Percentiles rank a stretch among this genome's conserved stretches.
phyloP scores from a whole-genome alignment of 805 yeast species.

The Wickerhamomyces hampshirensis region DNA sequence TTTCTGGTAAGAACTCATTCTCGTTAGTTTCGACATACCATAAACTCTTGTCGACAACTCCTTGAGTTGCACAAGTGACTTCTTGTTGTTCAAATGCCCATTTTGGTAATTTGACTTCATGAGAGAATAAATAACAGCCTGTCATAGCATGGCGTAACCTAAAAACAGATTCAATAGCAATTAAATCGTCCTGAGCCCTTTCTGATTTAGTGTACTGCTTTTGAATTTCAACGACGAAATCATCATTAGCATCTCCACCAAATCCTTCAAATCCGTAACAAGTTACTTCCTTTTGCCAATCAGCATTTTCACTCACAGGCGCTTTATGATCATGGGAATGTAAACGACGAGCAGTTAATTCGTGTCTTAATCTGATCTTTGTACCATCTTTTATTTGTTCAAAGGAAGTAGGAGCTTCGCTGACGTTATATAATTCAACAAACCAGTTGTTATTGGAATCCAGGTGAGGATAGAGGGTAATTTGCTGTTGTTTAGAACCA shows the following conservation, averaged over 20 bases:
- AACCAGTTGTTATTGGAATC: slow-evolving; percentile 73
- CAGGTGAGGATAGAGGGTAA: slow-evolving; percentile 74
- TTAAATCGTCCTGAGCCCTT: slow-evolving; percentile 49
- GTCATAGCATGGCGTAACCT: slow-evolving; percentile 76
- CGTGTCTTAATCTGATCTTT: slow-evolving; percentile 64
- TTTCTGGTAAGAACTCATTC: slow-evolving; percentile 41
- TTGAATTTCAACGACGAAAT: slow-evolving; percentile 72
- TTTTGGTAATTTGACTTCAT: slow-evolving; percentile 66
- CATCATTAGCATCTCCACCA: slow-evolving; percentile 81
- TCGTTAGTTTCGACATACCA: slow-evolving; percentile 75
- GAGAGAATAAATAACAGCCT: slow-evolving; percentile 74
- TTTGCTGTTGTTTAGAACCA: slow-evolving; percentile 82
- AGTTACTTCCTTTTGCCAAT: slow-evolving; percentile 82
- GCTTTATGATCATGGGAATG: slow-evolving; percentile 83
- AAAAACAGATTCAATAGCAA: slow-evolving; percentile 66
- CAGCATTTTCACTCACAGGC: slow-evolving; percentile 65
- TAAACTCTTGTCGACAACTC: slow-evolving; percentile 50
- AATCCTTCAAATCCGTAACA: slow-evolving; percentile 75
- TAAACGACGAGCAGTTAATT: slow-evolving; percentile 55
- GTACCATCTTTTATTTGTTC: slow-evolving; percentile 62
- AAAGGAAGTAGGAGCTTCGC: slow-evolving; percentile 52
- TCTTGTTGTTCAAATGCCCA: slow-evolving; percentile 87
- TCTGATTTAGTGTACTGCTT: slow-evolving; percentile 44
- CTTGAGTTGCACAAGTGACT: slow-evolving; percentile 74
- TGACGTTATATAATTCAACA: slow-evolving; percentile 60